Evolutionary conservation across 345 rosid species (phyloP), one percentile per base, ranked within the genome.

Genomic region (Garcia nutans): DNA sequence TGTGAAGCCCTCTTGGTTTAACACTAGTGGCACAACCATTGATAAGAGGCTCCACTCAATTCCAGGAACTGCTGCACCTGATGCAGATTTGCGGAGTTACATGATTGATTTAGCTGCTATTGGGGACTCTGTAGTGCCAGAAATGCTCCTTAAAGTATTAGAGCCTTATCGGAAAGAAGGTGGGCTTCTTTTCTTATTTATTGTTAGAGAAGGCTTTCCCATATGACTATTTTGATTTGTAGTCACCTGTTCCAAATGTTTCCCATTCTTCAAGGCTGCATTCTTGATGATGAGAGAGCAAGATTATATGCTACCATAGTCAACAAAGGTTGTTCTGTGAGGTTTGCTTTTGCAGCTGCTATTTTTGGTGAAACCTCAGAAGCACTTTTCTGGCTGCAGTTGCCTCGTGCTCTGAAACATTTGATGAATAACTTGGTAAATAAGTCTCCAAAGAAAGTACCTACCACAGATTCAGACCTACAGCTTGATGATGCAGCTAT

Each of bases 321-420:
- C 74, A 86, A 85, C 68, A 93, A 89, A 87, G 97, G 99, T 74
- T 90, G 74, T 82, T 86, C 91, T 20, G 91, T 86, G 70, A 90
- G 96, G 86, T 93, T 91, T 89, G 94, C 99, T 55, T 90, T 95
- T 79, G 97, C 98, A n/a, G 97, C 99, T 81, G 94, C 98, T 73
- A 81, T 91, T 80, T 95, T 90, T 85, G 98, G 98, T 76, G 99
- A 95, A 85, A 86, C 85, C 61, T 81, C 91, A 23, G 98, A 95
- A 84, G 93, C 98, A 76, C 86, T 91, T 79, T 95, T 95, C 88
- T 95, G 99, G 99, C 81, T 95, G 86, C 97, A 92, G 82, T 87
- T 95, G 83, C 94, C 99, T 41, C 89, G 70, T 79, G 99, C 99
- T 81, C 85, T 95, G 45, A 86, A 88, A 73, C 97, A 91, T 85